Evolutionary conservation across 192 early-diverging fungal species (phyloP).

Genomic region (Backusella westeae): DNA sequence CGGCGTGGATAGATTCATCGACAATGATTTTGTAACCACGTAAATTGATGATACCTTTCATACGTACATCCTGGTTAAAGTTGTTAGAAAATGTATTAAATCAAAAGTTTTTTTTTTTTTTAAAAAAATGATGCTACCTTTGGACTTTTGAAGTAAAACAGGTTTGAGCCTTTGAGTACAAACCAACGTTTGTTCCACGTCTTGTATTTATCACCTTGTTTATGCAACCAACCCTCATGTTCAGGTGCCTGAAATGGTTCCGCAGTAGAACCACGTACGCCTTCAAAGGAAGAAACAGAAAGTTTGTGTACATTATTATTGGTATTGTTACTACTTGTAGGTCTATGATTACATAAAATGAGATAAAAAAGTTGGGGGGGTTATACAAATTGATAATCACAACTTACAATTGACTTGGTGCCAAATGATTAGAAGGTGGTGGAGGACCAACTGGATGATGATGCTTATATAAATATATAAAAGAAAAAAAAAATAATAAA

Average conservation of each 20-base stretch:
- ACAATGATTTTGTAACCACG: constrained; percentile 54
- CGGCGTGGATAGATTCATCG: constrained; percentile 54
- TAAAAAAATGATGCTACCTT: constrained; percentile 22
- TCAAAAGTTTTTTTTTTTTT: too few species aligned
- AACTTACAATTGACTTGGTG: background rate
- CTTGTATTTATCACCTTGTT: constrained; percentile 56
- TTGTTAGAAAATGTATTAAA: background rate
- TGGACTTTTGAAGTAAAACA: constrained; percentile 60
- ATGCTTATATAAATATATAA: background rate
- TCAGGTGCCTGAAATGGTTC: constrained; percentile 43
- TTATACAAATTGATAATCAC: background rate
- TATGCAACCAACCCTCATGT: constrained; percentile 60
- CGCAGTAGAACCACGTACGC: background rate
- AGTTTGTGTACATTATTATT: constrained; percentile 12
- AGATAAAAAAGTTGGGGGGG: too few species aligned
- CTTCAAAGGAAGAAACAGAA: constrained; percentile 15
- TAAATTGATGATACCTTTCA: constrained; percentile 58
- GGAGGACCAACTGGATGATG: background rate
- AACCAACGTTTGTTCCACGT: constrained; percentile 67
- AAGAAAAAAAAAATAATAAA: background rate
- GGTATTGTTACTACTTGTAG: background rate
- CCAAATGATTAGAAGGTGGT: background rate
- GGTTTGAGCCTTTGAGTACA: constrained; percentile 54
- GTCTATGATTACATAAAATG: background rate
- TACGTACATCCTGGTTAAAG: constrained; percentile 31